These are phyloP conservation scores for Asclepias syriaca DNA, from an alignment of 257 asterid species.

Conservation along the genomic window DNA sequence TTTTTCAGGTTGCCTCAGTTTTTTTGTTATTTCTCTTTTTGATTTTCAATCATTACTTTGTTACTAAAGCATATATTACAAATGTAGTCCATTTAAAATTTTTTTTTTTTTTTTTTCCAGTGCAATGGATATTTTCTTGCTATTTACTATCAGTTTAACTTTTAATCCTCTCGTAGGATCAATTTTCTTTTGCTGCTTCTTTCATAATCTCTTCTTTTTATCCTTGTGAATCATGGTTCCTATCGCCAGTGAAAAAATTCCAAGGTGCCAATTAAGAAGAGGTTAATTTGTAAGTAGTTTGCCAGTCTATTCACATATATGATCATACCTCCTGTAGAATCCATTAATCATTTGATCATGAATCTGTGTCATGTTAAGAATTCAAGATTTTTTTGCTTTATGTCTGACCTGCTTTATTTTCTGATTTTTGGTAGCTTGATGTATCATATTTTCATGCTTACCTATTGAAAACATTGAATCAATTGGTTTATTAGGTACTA, in stretches of 20 bases:
- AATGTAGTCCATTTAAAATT: not conserved
- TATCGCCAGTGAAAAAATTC: not conserved
- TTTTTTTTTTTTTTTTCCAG: too few species aligned
- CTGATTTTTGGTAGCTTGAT: not conserved
- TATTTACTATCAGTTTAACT: not conserved
- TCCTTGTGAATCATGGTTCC: not conserved
- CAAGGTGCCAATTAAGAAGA: not conserved
- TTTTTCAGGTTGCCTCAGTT: not conserved
- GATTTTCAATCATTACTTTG: not conserved
- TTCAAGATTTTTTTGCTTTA: not conserved
- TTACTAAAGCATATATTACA: too few species aligned
- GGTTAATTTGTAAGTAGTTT: not conserved
- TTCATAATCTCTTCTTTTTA: not conserved
- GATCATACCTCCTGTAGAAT: not conserved
- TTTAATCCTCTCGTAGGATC: not conserved
- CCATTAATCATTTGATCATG: too few species aligned
- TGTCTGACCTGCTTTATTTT: not conserved
- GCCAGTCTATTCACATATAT: not conserved
- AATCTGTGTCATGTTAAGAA: not conserved
- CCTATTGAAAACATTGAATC: slow-evolving; percentile 1
- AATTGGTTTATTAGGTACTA: slow-evolving; percentile 52
- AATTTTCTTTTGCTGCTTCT: not conserved
- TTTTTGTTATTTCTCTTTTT: not conserved
- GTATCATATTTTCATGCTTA: slow-evolving; percentile 3
- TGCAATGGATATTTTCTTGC: not conserved